Evolutionary conservation across 1,284 basidiomycete genomes (phyloP), one percentile per base, ranked within the genome.

Genomic region (Mrakiaceae sp.): DNA sequence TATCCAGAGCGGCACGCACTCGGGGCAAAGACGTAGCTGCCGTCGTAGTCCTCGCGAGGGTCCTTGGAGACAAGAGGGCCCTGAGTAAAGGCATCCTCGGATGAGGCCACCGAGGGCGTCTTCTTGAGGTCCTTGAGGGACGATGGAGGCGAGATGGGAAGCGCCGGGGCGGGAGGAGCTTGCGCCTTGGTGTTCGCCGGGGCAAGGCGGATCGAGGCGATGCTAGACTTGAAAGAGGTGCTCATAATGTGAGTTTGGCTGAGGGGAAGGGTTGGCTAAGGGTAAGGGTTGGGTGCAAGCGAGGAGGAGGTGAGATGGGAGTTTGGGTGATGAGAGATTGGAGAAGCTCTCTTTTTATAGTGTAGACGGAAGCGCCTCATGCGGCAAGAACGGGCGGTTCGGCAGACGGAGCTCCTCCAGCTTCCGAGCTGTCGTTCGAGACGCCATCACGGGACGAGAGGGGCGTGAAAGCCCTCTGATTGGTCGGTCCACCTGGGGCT

Each of bases 1-100:
- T 49, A 8, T 49, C 8, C 2, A 49, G 14, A 49, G 48, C 48
- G 8, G 48, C 16, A 54, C 62, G n/a, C 16, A 58, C 62, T 86
- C 4, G 85, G 85, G 4, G 85, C 86, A 68, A 87, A 87, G 53
- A 78, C 79, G 76, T 87, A 87, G 66, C 81, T 74, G 53, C 84
- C 84, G 46, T 80, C 75, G 67, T 83, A 84, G 72, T 84, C 77
- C 70, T 84, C 83, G 48, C 71, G 67, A 7, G 67, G 61, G 42
- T 55, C 61, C 14, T 12, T 48, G 12, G 54, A 27, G 27, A 27
- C 27, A 27, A 27, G 27, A 27, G 27, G 27, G 27, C 27, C 27
- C 9, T 27, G 48, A 40, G 39, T 54, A 14, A 40, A 57, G 12
- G 60, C 49, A n/a, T 60, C 59, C 6, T 67, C 67, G 14, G 63